Evolutionary conservation across 371 early-diverging fungal species (phyloP), one percentile per base, ranked within the genome.

Genomic region (Dentiscutata heterogama): DNA sequence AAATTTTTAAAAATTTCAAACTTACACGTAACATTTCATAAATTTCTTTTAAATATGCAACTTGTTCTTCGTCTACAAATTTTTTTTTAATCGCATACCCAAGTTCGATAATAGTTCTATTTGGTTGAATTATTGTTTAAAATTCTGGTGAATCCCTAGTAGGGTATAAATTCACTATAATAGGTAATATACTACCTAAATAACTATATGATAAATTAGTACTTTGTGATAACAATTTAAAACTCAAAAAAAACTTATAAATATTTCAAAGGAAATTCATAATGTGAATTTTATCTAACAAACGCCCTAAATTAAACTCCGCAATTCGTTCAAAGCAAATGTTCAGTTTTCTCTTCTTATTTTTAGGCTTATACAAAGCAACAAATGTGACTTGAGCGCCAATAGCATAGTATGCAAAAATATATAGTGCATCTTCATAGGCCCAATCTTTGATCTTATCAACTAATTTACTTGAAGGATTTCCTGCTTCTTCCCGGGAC

Each of bases 31-130:
- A 27, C 63, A 27, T 63, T 63, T 11, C 7, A 8, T 6, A 35
- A 22, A n/a, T n/a, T n/a, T n/a, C n/a, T n/a, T n/a, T n/a, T n/a
- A n/a, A n/a, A n/a, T n/a, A n/a, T n/a, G n/a, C 7, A 70, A 14
- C 46, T 18, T 16, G 6, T 10, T 42, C n/a, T n/a, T n/a, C n/a
- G 14, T 70, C 70, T 11, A 27, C 11, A 16, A 70, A 70, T 70
- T 10, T 70, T 70, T 70, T 70, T 35, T 11, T 70, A 70, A 70
- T 35, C 4, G 11, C 7, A 70, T 70, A 70, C 31, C 70, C 70
- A 42, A 70, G 70, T 46, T 70, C 70, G 29, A 70, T 70, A 70
- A 70, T 46, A 31, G 70, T 70, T 70, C 70, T 35, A 70, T 70
- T 70, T 70, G 70, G 31, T 70, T 29, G 70, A 11, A 20, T 35